Conservation (phyloP, 176 grass and related monocot genomes). For the Triticum timopheevii region DNA sequence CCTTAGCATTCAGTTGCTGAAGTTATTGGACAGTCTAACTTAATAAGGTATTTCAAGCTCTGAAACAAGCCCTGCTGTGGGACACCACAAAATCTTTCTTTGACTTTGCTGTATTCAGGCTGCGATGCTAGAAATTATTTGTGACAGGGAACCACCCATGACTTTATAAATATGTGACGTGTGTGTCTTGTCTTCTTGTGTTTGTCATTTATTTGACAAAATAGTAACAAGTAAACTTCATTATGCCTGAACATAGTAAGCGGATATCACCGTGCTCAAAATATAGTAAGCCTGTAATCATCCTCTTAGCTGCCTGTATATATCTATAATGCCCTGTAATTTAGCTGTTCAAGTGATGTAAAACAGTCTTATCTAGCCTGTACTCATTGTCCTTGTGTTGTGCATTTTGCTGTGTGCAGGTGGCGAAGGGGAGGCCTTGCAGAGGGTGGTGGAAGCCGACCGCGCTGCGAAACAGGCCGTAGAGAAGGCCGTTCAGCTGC, state of each 20-base stretch:
- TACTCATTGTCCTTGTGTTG: not conserved
- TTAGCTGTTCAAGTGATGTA: not conserved
- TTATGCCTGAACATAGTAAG: not conserved
- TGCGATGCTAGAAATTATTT: not conserved
- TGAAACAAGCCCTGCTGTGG: not conserved
- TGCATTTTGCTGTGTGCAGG: slow-evolving; percentile 34
- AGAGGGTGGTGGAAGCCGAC: slow-evolving; percentile 55
- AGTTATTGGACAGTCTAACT: not conserved
- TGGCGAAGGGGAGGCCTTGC: slow-evolving; percentile 52
- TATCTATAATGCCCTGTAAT: not conserved
- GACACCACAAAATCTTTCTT: not conserved
- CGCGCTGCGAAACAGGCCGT: not conserved
- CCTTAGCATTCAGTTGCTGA: not conserved
- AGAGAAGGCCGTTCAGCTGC: not conserved
- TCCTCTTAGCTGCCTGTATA: not conserved
- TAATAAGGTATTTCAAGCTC: too few species aligned
- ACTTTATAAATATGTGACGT: not conserved
- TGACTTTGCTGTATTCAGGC: not conserved
- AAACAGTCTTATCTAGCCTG: not conserved
- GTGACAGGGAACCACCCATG: not conserved
- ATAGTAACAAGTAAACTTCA: not conserved
- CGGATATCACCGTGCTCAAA: not conserved
- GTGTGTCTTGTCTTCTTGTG: not conserved
- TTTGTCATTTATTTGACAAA: not conserved
- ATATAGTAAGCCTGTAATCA: not conserved